Evolutionary conservation across 345 rosid genomes (phyloP).

Genomic region (Syzygium aromaticum): DNA sequence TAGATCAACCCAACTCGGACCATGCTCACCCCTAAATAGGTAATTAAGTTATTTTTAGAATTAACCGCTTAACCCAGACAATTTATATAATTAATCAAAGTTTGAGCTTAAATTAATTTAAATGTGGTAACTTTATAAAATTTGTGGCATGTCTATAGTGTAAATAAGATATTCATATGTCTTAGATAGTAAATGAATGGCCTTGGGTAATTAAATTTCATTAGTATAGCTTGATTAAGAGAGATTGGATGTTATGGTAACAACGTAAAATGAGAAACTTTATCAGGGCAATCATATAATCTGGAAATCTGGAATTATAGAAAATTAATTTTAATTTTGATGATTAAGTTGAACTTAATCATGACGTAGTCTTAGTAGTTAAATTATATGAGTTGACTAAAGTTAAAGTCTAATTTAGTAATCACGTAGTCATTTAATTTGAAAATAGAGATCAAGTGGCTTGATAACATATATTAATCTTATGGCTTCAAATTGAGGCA

Average conservation of each 20-base stretch:
- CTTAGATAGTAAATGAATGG: neutral
- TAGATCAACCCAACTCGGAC: no score
- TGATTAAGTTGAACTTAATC: neutral
- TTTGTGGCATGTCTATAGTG: neutral
- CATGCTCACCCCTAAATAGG: neutral
- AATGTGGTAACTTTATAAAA: neutral
- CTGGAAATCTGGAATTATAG: neutral
- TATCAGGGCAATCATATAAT: neutral
- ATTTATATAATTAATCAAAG: neutral
- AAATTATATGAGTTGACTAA: neutral
- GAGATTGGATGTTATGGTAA: neutral
- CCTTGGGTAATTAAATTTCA: neutral
- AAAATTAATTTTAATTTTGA: neutral
- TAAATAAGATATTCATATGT: neutral
- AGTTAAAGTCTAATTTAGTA: neutral
- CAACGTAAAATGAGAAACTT: neutral
- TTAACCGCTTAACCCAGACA: neutral
- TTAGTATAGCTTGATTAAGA: neutral
- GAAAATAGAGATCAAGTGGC: neutral
- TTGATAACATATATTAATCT: neutral
- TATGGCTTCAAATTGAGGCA: neutral
- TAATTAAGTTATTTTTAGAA: neutral
- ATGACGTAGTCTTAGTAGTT: neutral
- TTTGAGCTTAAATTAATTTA: neutral
- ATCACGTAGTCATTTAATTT: neutral